These are phyloP conservation scores for Neurospora sp. DNA, from an alignment of 495 filamentous ascomycete genomes.

Conservation along the genomic window DNA sequence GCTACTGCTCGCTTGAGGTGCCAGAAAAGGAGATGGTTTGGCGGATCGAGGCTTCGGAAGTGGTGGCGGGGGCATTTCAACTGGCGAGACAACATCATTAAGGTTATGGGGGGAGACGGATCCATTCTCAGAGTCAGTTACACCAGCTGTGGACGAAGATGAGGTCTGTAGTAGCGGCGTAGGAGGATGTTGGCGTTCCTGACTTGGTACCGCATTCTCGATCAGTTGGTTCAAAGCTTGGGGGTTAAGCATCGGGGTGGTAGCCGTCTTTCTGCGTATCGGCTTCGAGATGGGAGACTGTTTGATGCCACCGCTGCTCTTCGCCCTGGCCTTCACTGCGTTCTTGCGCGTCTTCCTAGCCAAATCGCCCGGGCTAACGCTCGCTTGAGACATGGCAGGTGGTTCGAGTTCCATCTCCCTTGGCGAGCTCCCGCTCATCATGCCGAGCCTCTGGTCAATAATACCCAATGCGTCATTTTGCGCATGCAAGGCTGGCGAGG, in stretches of 20 bases:
- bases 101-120: conserved; percentile 47
- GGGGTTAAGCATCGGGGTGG: conserved; percentile 45
- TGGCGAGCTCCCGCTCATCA: conserved; percentile 31
- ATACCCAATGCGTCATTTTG: conserved; percentile 47
- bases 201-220: conserved; percentile 13
- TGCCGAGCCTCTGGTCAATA: conserved; percentile 32
- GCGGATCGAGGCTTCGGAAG: conserved; percentile 38
- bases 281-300: conserved; percentile 85
- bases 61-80: conserved; percentile 50
- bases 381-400: conserved; percentile 18
- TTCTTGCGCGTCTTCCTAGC: conserved; percentile 40
- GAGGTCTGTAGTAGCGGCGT: conserved; percentile 19
- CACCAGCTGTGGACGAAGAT: conserved; percentile 24
- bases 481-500: conserved; percentile 80
- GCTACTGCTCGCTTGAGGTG: conserved; percentile 23
- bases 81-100: conserved; percentile 12
- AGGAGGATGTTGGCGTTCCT: conserved; percentile 9
- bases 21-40: conserved; percentile 39
- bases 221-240: conserved; percentile 45
- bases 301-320: conserved; percentile 42
- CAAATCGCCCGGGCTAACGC: conserved; percentile 25
- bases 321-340: conserved; percentile 31
- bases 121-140: conserved; percentile 38
- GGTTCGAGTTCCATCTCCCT: conserved; percentile 36
- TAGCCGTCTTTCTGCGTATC: conserved; percentile 50